phyloP scores from a whole-genome alignment of 177 flowering plant genomes.

The Vitis hybrid region DNA sequence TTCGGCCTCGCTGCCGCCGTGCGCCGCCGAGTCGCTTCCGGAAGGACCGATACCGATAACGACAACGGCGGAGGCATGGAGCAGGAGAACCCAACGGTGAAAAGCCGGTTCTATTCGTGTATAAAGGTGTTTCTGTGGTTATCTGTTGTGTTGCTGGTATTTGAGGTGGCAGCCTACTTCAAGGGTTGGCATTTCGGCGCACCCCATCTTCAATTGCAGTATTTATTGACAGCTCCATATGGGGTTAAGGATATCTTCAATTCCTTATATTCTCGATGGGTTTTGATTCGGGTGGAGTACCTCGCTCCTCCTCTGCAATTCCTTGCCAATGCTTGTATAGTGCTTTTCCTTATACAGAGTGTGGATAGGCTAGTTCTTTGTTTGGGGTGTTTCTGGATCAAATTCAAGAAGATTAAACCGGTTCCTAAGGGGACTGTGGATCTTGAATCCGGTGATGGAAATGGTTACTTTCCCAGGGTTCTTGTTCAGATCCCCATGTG shows the following conservation, averaged over 20 bases:
- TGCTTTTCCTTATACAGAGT: constrained; percentile 80
- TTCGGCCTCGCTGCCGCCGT: constrained; percentile 51
- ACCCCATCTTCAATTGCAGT: constrained; percentile 42
- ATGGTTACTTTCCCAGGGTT: constrained; percentile 57
- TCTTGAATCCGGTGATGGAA: constrained; percentile 43
- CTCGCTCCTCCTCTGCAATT: constrained; percentile 88
- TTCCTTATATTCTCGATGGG: constrained; percentile 72
- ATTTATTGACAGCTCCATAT: constrained; percentile 31
- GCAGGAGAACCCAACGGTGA: constrained; percentile 34
- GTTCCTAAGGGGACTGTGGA: constrained; percentile 30
- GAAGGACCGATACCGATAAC: constrained; percentile 52
- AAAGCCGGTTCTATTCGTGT: constrained; percentile 51
- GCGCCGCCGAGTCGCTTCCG: constrained; percentile 66
- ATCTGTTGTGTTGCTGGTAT: constrained; percentile 57
- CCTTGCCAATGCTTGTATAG: constrained; percentile 71
- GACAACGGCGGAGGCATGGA: constrained; percentile 14
- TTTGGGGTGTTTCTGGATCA: constrained; percentile 89
- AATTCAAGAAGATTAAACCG: constrained; percentile 67
- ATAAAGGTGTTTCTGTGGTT: constrained; percentile 68
- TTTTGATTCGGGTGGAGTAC: constrained; percentile 72
- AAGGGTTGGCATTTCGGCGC: constrained; percentile 83
- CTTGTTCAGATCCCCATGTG: constrained; percentile 81
- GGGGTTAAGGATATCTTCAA: constrained; percentile 51
- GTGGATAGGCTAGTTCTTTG: constrained; percentile 73
- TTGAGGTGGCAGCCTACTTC: constrained; percentile 78